A percentile compares a stretch with the other conserved stretches of the same genome.
Conservation (phyloP, 2,329 filamentous ascomycete genomes). For the Paraphoma sp. region DNA sequence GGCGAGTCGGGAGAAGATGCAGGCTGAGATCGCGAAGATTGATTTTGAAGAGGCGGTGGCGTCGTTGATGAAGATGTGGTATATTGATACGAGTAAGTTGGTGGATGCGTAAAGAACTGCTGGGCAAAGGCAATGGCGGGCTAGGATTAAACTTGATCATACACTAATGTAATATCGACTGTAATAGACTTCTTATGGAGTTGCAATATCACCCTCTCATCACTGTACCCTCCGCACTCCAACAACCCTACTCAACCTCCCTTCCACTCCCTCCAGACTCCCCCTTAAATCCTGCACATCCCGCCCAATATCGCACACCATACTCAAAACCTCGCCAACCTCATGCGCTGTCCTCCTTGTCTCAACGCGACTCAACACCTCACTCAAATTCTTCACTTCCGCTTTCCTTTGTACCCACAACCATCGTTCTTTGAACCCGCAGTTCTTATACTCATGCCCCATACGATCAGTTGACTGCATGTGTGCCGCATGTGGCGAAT, state of each 20-base stretch:
- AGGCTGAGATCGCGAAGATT: constrained; percentile 37
- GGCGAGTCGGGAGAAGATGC: constrained; percentile 33
- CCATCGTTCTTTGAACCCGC: constrained; percentile 43
- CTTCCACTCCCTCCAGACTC: constrained; percentile 17
- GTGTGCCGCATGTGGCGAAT: constrained; percentile 9
- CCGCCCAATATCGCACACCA: constrained; percentile 24
- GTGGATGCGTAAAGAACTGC: not conserved
- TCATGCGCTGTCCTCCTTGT: constrained; percentile 46
- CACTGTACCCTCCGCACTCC: constrained; percentile 29
- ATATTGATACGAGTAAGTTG: constrained; percentile 23
- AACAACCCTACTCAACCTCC: constrained; percentile 28
- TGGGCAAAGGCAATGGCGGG: not conserved
- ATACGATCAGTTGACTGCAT: constrained; percentile 32
- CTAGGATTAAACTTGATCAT: not conserved
- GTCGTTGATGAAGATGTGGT: constrained; percentile 22
- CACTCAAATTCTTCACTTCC: constrained; percentile 44
- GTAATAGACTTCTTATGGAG: not conserved
- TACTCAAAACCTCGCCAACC: constrained; percentile 29
- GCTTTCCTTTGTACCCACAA: constrained; percentile 48
- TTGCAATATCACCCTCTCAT: not conserved
- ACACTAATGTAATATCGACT: not conserved
- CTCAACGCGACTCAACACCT: constrained; percentile 46
- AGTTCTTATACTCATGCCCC: constrained; percentile 40
- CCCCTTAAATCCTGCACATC: constrained; percentile 25
- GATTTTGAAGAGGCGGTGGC: constrained; percentile 30